Conservation (phyloP, 2,329 filamentous ascomycete genomes). For the Phaeophleospora eucalypticola region DNA sequence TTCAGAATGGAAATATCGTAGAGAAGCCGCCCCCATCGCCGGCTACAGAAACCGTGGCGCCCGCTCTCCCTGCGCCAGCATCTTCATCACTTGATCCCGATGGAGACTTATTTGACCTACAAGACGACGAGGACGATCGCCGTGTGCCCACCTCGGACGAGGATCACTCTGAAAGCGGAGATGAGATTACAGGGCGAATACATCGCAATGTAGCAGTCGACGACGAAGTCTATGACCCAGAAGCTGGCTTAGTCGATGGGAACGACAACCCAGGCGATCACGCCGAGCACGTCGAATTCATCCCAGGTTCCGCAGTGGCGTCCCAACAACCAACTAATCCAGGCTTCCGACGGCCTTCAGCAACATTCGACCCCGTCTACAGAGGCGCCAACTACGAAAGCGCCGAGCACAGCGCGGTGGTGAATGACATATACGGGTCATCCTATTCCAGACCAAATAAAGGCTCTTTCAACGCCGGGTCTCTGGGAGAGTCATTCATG, state of each 20-base stretch:
- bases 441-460: constrained; percentile 20
- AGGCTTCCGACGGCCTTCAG: constrained; percentile 33
- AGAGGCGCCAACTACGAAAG: constrained; percentile 21
- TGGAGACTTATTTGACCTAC: constrained; percentile 31
- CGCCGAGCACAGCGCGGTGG: constrained; percentile 22
- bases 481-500: constrained; percentile 35
- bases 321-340: constrained; percentile 31
- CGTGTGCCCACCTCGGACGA: constrained; percentile 1
- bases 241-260: constrained; percentile 16
- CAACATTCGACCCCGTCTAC: constrained; percentile 29
- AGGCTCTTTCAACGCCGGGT: constrained; percentile 27
- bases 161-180: constrained; percentile 6
- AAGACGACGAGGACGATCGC: constrained; percentile 20
- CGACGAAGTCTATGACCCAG: constrained; percentile 19
- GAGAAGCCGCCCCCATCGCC: neutral
- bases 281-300: constrained; percentile 23
- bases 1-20: neutral
- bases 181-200: constrained; percentile 18
- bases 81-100: constrained; percentile 26
- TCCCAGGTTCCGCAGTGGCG: constrained; percentile 22
- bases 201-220: constrained; percentile 8
- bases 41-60: neutral
- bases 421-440: constrained; percentile 27
- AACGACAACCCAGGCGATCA: constrained; percentile 13
- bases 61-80: neutral